phyloP scores from a whole-genome alignment of 805 yeast genomes.

The Saturnispora gosingensis region DNA sequence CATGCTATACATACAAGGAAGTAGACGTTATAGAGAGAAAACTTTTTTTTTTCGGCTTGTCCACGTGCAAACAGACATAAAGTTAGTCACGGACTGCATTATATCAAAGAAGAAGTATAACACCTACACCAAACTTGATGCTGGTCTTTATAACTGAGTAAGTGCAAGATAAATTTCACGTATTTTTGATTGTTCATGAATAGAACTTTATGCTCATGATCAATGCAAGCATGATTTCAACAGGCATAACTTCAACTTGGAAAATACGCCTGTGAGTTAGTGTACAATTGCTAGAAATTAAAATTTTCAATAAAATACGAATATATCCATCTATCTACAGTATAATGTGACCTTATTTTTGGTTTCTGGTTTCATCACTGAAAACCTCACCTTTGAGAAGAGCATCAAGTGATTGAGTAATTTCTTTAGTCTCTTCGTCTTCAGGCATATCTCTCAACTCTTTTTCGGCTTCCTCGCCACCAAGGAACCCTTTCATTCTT shows the following conservation, averaged over 20 bases:
- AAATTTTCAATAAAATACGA: not conserved
- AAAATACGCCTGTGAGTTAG: too few relatives aligned
- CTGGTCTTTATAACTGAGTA: not conserved
- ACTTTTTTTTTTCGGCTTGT: not conserved
- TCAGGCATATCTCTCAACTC: slow-evolving; percentile 36
- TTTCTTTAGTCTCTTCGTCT: slow-evolving; percentile 51
- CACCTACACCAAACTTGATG: too few relatives aligned
- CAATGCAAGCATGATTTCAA: too few relatives aligned
- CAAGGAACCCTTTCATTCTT: slow-evolving; percentile 53
- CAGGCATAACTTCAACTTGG: too few relatives aligned
- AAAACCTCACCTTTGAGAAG: slow-evolving; percentile 10
- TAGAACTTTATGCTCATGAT: not conserved
- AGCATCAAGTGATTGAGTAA: slow-evolving; percentile 35
- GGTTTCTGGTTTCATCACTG: not conserved
- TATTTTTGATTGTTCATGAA: too few relatives aligned
- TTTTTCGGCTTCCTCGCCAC: slow-evolving; percentile 56
- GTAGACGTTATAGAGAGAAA: not conserved
- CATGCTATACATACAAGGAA: not conserved
- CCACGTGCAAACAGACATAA: not conserved
- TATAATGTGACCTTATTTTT: not conserved
- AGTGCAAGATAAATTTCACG: not conserved
- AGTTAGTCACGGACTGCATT: not conserved
- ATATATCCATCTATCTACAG: not conserved
- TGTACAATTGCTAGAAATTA: too few relatives aligned
- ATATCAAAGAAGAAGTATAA: not conserved